These are phyloP conservation scores for Gentiana straminea DNA, from an alignment of 257 asterid genomes.

Conservation along the genomic window DNA sequence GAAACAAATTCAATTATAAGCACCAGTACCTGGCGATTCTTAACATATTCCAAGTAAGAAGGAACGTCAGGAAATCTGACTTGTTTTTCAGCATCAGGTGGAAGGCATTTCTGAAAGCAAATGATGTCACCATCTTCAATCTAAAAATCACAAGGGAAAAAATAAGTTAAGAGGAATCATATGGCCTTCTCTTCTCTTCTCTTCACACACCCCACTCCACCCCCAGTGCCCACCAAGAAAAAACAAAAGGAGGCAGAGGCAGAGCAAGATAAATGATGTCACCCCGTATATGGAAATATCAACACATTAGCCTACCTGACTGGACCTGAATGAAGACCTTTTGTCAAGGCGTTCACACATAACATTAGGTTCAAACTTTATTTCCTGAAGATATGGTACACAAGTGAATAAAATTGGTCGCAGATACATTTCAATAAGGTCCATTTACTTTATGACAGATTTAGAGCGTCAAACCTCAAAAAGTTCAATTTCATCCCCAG, in stretches of 20 bases:
- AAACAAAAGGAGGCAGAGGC: too few species aligned
- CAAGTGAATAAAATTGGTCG: neutral
- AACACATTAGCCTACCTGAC: slow-evolving; percentile 44
- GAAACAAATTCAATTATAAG: too few species aligned
- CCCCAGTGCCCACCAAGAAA: too few species aligned
- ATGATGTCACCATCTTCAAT: slow-evolving; percentile 96
- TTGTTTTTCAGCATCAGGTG: slow-evolving; percentile 51
- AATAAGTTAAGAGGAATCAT: too few species aligned
- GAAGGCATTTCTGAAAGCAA: slow-evolving; percentile 73
- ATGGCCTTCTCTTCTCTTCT: too few species aligned
- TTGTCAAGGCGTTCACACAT: slow-evolving; percentile 89
- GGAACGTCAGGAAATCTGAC: slow-evolving; percentile 74
- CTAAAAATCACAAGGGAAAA: slow-evolving; percentile 21
- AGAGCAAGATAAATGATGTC: too few species aligned
- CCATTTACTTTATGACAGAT: neutral
- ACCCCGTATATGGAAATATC: too few species aligned
- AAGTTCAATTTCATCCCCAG: slow-evolving; percentile 81
- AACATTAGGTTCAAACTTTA: slow-evolving; percentile 80
- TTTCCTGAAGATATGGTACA: slow-evolving; percentile 40
- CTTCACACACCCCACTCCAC: too few species aligned
- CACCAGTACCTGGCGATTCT: slow-evolving; percentile 74
- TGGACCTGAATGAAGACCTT: slow-evolving; percentile 53
- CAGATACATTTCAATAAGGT: neutral
- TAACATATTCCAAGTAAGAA: slow-evolving; percentile 74
- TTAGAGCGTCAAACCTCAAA: slow-evolving; percentile 58